Base-by-base conservation (phyloP, 345 rosid genomes). In the Diplotaxis tenuifolia region DNA sequence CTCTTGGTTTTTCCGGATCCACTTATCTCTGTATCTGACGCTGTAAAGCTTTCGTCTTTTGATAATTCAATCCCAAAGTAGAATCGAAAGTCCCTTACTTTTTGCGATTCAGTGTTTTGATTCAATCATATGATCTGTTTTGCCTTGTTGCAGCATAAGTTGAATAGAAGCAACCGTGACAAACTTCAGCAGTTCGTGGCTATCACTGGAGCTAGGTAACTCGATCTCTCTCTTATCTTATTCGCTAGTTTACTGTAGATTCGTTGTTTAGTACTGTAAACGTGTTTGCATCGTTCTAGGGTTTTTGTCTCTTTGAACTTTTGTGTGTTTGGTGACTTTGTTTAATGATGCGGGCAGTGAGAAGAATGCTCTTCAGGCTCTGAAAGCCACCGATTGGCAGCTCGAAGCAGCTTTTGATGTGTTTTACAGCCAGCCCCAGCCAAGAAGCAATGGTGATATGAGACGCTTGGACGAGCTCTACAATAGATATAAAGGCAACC, bases 381-480 rank as follows among this genome's bases (percentile, higher is more conserved):
- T 95, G 78, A 92, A 89, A 83, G 88, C 91, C 18, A 88, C 92
- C 52, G 96, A 95, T 56, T 95, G 99, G 99, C 89, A 90, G 71
- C 89, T 92, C 27, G 99, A 95, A 83, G 96, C 89, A 19, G 98
- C 99, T 14, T 85, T 95, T 84, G 98, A 95, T 85, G 75, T 84
- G 62, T 92, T 92, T 84, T 95, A 88, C 77, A 86, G 87, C 76
- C 96, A 88, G 70, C 90, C 98, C 29, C 99, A 95, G 40, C 70
- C 83, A 56, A 86, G 81, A 88, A 83, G 84, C 74, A 80, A 67
- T 57, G 82, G 93, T 31, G 96, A 94, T 78, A 73, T 86, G 14
- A 87, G 88, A 83, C 88, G 85, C 79, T 82, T 92, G 87, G 99
- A 94, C 82, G 97, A 92, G 86, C 91, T 94, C 77, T 94, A 89